These are phyloP conservation scores for Populus euphratica DNA, from an alignment of 345 rosid species.

Conservation along the genomic window DNA sequence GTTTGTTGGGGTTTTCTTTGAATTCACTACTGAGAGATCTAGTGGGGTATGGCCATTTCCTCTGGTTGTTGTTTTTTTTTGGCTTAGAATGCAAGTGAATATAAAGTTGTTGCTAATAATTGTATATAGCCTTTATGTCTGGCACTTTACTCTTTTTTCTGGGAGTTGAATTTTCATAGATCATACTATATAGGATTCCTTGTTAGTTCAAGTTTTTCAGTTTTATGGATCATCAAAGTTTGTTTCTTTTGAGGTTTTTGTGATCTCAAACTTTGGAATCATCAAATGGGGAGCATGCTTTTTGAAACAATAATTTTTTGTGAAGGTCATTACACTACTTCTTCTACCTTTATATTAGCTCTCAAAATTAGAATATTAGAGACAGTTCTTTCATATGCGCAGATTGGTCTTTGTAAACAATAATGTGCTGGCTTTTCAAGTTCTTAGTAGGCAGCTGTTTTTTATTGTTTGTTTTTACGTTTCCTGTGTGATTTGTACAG, in stretches of 20 bases:
- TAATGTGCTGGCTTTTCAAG: constrained; percentile 7
- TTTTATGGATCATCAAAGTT: constrained; percentile 25
- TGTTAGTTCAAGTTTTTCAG: constrained; percentile 25
- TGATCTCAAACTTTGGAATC: constrained; percentile 33
- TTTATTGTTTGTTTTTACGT: constrained; percentile 8
- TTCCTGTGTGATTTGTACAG: not conserved
- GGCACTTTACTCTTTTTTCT: constrained; percentile 22
- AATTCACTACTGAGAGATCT: constrained; percentile 51
- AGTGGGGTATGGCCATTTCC: constrained; percentile 49
- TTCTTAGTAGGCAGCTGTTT: not conserved
- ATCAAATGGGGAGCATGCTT: constrained; percentile 24
- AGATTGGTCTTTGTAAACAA: not conserved
- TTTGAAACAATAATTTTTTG: constrained; percentile 21
- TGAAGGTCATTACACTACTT: constrained; percentile 21
- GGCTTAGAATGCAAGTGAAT: constrained; percentile 79
- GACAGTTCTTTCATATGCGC: not conserved
- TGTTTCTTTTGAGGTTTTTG: constrained; percentile 22
- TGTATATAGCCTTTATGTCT: constrained; percentile 34
- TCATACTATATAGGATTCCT: constrained; percentile 20
- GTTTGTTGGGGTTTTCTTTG: constrained; percentile 37
- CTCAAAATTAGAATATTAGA: constrained; percentile 5
- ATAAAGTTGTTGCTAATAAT: constrained; percentile 34
- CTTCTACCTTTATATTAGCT: not conserved
- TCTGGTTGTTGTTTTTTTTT: constrained; percentile 28
- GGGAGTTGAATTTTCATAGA: constrained; percentile 16